Percentiles rank a stretch among this genome's conserved stretches.
Conservation (phyloP, 1,284 basidiomycete species). For the Ceratobasidium sp. region DNA sequence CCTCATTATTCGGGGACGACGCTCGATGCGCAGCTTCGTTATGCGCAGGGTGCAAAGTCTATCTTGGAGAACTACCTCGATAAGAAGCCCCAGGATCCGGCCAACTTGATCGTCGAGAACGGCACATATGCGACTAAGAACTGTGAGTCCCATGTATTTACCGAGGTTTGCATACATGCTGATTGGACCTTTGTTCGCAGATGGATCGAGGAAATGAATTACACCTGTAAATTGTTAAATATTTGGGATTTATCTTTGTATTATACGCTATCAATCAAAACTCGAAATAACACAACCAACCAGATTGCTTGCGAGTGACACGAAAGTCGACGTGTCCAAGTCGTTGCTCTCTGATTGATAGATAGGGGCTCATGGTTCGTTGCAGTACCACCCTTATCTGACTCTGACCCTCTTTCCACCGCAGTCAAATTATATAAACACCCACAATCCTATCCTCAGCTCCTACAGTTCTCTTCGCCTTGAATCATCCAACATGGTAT, state of each 20-base stretch:
- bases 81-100: slow-evolving; percentile 74
- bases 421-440: too few species aligned
- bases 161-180: background rate
- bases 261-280: slow-evolving; percentile 14
- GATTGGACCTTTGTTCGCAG: slow-evolving; percentile 8
- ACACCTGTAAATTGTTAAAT: background rate
- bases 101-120: slow-evolving; percentile 82
- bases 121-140: slow-evolving; percentile 59
- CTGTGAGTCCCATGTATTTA: slow-evolving; percentile 45
- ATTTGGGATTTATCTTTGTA: slow-evolving; percentile 1
- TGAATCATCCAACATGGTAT: background rate
- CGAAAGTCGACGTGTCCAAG: too few species aligned
- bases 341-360: too few species aligned
- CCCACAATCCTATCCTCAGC: too few species aligned
- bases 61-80: slow-evolving; percentile 85
- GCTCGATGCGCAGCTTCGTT: slow-evolving; percentile 90
- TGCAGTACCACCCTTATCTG: too few species aligned
- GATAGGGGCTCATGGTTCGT: too few species aligned
- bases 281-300: too few species aligned
- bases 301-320: too few species aligned
- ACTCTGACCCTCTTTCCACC: too few species aligned
- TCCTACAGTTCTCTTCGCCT: too few species aligned
- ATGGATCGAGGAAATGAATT: slow-evolving; percentile 26
- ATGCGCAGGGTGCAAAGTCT: slow-evolving; percentile 81
- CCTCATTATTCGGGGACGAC: slow-evolving; percentile 91